Base-by-base conservation (phyloP, 1,284 basidiomycete genomes). In the Retiboletus flavoniger region DNA sequence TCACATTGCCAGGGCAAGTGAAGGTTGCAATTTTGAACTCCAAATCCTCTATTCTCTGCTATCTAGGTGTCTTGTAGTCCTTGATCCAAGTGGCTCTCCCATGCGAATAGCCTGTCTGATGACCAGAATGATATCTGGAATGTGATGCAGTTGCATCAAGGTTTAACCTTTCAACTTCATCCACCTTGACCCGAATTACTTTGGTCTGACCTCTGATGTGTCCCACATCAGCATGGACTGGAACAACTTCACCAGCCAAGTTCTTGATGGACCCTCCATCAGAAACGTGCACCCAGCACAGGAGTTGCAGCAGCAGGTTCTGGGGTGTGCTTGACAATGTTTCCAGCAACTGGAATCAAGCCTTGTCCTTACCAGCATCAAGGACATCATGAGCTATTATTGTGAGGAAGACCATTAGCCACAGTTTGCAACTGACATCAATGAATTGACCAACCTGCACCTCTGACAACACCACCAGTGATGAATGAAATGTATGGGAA, bases 1-100 rank as follows among this genome's bases (percentile, higher is more conserved):
- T 35, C 31, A 58, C 31, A 47, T 58, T 28, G 43, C 44, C 56
- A 53, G 38, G 56, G 55, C 29, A n/a, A 47, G 13, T 10, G n/a
- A 36, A n/a, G 11, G 35, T 26, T 35, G 46, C n/a, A 17, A 14
- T 14, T 19, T 39, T 39, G 46, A 47, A 47, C 45, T n/a, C 34
- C 10, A 2, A 43, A 13, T 21, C 32, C 34, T 35, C 26, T 3
- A n/a, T 28, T 47, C 24, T 36, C 28, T 31, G 21, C 34, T 17
- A 13, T 17, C 34, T 47, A 19, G 19, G 34, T 28, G n/a, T 36
- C 4, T 46, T 10, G 28, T 11, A 28, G 28, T 13, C 19, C 43
- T 45, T 46, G 45, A 24, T 47, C n/a, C 32, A 17, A 24, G 24
- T 28, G 46, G 21, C 3, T 26, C 34, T 36, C 7, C 46, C 26